Conservation (phyloP, 768 basidiomycete species). For the Macrolepiota albuminosa region DNA sequence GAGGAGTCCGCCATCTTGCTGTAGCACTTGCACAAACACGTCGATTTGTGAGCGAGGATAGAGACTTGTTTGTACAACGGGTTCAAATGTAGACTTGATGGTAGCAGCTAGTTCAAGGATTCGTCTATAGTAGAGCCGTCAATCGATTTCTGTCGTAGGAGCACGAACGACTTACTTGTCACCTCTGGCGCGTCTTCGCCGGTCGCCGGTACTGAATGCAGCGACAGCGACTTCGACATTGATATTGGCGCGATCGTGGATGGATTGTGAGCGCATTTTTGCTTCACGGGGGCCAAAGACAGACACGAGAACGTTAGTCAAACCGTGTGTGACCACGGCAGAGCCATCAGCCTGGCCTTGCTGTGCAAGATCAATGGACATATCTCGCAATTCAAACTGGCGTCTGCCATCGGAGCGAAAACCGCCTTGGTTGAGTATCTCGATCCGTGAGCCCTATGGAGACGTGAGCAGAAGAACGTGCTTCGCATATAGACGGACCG, state of each 20-base stretch:
- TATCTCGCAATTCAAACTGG: constrained; percentile 87
- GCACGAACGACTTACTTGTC: constrained; percentile 68
- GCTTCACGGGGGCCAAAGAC: constrained; percentile 94
- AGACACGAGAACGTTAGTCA: constrained; percentile 83
- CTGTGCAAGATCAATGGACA: constrained; percentile 72
- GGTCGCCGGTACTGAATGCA: constrained; percentile 81
- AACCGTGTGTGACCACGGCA: constrained; percentile 78
- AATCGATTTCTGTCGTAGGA: not conserved
- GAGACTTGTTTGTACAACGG: constrained; percentile 83
- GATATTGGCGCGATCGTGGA: constrained; percentile 85
- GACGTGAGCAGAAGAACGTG: constrained; percentile 3
- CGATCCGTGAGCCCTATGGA: constrained; percentile 47
- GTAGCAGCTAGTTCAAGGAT: constrained; percentile 81
- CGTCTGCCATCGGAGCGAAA: constrained; percentile 90
- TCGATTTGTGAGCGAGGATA: constrained; percentile 96
- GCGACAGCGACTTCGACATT: constrained; percentile 87
- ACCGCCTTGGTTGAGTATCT: constrained; percentile 80
- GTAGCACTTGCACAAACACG: constrained; percentile 87
- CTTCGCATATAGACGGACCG: constrained; percentile 5
- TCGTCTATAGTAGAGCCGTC: constrained; percentile 46
- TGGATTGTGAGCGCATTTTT: constrained; percentile 69
- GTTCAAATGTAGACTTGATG: constrained; percentile 94
- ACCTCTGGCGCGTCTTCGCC: constrained; percentile 68
- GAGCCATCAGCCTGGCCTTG: constrained; percentile 82
- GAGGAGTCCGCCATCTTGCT: constrained; percentile 90